These are phyloP conservation scores for Tulasnella sp. DNA, from an alignment of 768 basidiomycete species.

Conservation along the genomic window DNA sequence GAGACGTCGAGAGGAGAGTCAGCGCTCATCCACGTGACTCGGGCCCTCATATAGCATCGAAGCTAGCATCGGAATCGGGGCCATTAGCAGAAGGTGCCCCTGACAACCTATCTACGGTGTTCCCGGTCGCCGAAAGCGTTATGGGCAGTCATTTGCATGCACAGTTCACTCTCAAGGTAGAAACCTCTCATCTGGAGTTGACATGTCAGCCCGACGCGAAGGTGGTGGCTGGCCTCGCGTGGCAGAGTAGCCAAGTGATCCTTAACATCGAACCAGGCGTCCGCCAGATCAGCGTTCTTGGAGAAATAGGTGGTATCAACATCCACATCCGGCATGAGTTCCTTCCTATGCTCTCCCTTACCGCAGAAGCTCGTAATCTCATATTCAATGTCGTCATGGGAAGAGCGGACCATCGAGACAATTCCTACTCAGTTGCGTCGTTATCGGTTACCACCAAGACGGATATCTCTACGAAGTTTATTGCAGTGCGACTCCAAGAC, in stretches of 20 bases:
- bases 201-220: constrained; percentile 88
- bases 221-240: constrained; percentile 77
- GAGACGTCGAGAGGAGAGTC: constrained; percentile 56
- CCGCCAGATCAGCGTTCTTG: constrained; percentile 61
- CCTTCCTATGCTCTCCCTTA: constrained; percentile 36
- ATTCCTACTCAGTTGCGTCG: constrained; percentile 31
- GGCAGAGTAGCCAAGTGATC: constrained; percentile 91
- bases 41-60: background rate
- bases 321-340: constrained; percentile 60
- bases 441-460: constrained; percentile 77
- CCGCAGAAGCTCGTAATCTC: constrained; percentile 60
- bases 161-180: constrained; percentile 82
- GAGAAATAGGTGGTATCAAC: constrained; percentile 70
- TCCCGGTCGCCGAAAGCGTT: constrained; percentile 17
- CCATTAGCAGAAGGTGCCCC: constrained; percentile 21
- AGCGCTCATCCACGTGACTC: constrained; percentile 18
- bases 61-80: constrained; percentile 3
- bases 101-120: constrained; percentile 14
- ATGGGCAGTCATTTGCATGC: constrained; percentile 29
- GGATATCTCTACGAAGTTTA: constrained; percentile 65
- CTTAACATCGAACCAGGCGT: constrained; percentile 66
- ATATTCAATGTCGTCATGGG: constrained; percentile 38
- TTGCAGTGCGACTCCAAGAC: constrained; percentile 82
- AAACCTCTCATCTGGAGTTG: constrained; percentile 74
- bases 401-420: background rate